A percentile compares a stretch with the other conserved stretches of the same genome.
phyloP scores from a whole-genome alignment of 2,329 filamentous ascomycete genomes.

The Leptographium procerum region DNA sequence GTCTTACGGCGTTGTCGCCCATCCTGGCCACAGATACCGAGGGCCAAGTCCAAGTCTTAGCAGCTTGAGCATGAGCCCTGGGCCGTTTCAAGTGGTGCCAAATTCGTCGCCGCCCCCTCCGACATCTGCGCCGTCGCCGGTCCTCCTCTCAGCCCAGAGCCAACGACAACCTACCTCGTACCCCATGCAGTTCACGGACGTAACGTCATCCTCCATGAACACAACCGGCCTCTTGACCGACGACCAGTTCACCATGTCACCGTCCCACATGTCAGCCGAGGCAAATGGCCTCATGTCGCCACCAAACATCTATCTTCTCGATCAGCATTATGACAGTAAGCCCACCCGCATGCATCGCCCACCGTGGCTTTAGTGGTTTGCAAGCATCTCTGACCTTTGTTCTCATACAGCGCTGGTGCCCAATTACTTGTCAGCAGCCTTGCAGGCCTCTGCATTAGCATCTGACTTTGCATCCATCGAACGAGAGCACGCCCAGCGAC shows the following conservation, averaged over 20 bases:
- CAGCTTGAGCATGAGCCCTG: constrained; percentile 15
- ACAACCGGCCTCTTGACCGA: background rate
- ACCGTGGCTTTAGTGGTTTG: background rate
- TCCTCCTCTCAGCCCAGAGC: background rate
- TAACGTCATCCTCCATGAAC: background rate
- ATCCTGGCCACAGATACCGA: constrained; percentile 13
- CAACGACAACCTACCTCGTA: constrained; percentile 3
- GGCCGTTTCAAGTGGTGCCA: constrained; percentile 14
- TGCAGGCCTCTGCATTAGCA: background rate
- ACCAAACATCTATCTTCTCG: constrained; percentile 2
- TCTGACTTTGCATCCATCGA: background rate
- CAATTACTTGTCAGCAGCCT: background rate
- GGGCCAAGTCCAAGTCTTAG: constrained; percentile 23
- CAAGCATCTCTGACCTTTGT: background rate
- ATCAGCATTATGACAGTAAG: constrained; percentile 10
- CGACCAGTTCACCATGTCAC: background rate
- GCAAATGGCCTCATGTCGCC: background rate
- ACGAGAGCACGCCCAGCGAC: background rate
- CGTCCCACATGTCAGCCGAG: background rate
- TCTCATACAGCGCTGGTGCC: background rate
- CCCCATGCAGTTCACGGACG: constrained; percentile 4
- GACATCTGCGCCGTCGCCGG: background rate
- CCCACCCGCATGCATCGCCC: background rate
- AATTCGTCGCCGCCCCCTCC: constrained; percentile 24
- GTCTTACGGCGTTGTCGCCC: constrained; percentile 36